Conservation (phyloP, 768 basidiomycete genomes). For the Phlegmacium glaucopus region DNA sequence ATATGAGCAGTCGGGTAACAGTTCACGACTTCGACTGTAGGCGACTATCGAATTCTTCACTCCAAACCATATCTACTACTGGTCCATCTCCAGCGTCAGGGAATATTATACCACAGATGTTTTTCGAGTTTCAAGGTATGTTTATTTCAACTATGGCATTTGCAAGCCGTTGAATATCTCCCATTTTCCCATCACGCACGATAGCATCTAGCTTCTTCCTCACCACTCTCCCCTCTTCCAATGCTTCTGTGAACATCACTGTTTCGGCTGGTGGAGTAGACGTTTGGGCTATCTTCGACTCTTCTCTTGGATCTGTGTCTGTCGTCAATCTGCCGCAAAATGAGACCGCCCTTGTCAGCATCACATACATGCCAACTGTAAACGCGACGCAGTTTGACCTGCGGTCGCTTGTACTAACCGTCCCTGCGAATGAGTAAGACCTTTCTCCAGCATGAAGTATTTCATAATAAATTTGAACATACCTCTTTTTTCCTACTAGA, state of each 20-base stretch:
- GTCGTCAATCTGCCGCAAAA: conserved; percentile 38
- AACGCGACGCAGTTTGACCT: conserved; percentile 17
- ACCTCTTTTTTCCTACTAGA: not conserved
- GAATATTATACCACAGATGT: conserved; percentile 53
- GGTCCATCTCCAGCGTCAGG: conserved; percentile 41
- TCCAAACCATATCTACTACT: conserved; percentile 30
- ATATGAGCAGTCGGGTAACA: not conserved
- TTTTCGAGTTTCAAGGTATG: conserved; percentile 52
- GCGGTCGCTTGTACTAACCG: conserved; percentile 10
- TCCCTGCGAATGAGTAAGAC: conserved; percentile 13
- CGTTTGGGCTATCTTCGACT: conserved; percentile 35
- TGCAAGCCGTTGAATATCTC: not conserved
- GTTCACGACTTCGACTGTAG: conserved; percentile 11
- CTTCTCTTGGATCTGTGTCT: conserved; percentile 34
- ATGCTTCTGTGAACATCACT: conserved; percentile 52
- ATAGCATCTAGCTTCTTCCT: conserved; percentile 44
- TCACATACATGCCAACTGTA: conserved; percentile 24
- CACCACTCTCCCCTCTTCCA: conserved; percentile 40
- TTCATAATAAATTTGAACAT: not conserved
- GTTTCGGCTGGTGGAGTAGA: conserved; percentile 35
- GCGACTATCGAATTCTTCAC: conserved; percentile 22
- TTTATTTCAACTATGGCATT: not conserved
- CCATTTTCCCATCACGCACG: not conserved
- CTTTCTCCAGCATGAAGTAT: not conserved
- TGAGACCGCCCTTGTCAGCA: conserved; percentile 36